These are phyloP conservation scores for Puccinellia tenuiflora DNA, from an alignment of 176 grass and related monocot genomes.

Conservation along the genomic window DNA sequence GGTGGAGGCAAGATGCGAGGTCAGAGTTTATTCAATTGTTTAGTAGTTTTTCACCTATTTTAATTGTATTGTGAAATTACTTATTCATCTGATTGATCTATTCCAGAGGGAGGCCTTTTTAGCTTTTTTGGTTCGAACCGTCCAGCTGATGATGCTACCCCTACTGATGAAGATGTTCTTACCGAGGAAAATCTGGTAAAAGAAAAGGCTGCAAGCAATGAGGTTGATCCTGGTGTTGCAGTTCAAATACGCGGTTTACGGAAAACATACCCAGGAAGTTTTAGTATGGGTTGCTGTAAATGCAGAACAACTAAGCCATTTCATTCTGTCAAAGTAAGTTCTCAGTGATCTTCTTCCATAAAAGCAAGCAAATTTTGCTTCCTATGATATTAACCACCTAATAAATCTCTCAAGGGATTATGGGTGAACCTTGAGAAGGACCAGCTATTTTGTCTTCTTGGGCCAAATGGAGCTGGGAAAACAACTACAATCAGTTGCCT, in stretches of 20 bases:
- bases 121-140: conserved; percentile 69
- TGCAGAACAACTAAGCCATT: conserved; percentile 67
- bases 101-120: conserved; percentile 75
- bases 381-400: conserved; percentile 6
- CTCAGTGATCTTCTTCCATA: not conserved
- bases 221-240: conserved; percentile 58
- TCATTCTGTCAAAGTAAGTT: conserved; percentile 89
- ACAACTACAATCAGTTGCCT: conserved; percentile 91
- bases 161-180: conserved; percentile 86
- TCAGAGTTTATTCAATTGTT: conserved; percentile 25
- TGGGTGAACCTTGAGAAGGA: conserved; percentile 95
- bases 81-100: conserved; percentile 12
- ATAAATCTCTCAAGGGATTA: conserved; percentile 51
- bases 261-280: conserved; percentile 84
- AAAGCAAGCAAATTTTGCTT: not conserved
- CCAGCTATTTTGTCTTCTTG: conserved; percentile 95
- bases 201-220: conserved; percentile 45
- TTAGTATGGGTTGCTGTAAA: conserved; percentile 70
- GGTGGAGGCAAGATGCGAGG: conserved; percentile 75
- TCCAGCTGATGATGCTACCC: conserved; percentile 58
- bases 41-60: conserved; percentile 17
- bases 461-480: conserved; percentile 95
- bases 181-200: conserved; percentile 70
- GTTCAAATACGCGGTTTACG: conserved; percentile 79
- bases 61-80: not conserved